phyloP scores from a whole-genome alignment of 495 filamentous ascomycete genomes.

The Neurospora intermedia region DNA sequence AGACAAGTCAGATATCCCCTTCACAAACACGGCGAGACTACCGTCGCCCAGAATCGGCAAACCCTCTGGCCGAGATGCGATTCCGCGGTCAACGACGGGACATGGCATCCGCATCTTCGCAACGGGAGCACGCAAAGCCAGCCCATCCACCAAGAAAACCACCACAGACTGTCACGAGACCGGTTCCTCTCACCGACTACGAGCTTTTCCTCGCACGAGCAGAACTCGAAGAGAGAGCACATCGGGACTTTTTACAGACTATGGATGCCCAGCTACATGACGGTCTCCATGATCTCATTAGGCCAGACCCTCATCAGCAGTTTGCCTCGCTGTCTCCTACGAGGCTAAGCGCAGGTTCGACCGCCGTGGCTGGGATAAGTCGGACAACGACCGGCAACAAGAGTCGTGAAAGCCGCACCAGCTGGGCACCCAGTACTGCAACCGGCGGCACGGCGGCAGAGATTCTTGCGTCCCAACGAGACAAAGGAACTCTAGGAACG shows the following conservation, averaged over 20 bases:
- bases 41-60: not conserved
- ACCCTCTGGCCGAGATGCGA: not conserved
- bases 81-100: not conserved
- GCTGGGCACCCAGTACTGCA: slow-evolving; percentile 9
- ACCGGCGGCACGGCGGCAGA: not conserved
- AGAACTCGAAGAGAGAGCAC: slow-evolving; percentile 15
- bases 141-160: not conserved
- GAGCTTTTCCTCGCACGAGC: slow-evolving; percentile 21
- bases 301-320: slow-evolving; percentile 15
- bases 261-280: not conserved
- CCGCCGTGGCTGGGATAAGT: not conserved
- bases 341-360: not conserved
- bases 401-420: slow-evolving; percentile 4
- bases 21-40: not conserved
- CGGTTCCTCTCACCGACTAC: slow-evolving; percentile 11
- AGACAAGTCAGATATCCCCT: not conserved
- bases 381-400: not conserved
- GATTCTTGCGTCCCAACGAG: not conserved
- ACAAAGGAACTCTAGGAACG: not conserved
- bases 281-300: not conserved
- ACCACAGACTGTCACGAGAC: not conserved
- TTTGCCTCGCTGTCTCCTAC: slow-evolving; percentile 2
- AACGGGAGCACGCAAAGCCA: not conserved
- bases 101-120: not conserved
- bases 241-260: slow-evolving; percentile 4